Conservation (phyloP, 78 protist genomes). For the Dictyostelium brefeldianum region DNA sequence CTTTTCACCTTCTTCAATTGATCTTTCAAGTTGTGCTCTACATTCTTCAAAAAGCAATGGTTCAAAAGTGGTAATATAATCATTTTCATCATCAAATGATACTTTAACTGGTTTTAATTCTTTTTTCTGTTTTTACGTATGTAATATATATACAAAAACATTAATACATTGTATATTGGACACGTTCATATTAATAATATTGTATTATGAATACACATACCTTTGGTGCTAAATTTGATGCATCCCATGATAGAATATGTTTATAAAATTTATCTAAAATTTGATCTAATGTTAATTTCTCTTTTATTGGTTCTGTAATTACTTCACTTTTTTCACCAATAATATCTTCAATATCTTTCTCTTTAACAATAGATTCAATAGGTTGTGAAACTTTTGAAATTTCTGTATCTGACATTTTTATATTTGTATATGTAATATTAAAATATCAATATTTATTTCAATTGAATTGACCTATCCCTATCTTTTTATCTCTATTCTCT, state of each 20-base stretch:
- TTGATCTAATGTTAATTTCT: slow-evolving; percentile 40
- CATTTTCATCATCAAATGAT: slow-evolving; percentile 43
- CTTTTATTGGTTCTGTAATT: too few relatives aligned
- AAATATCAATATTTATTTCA: neutral
- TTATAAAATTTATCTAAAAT: slow-evolving; percentile 45
- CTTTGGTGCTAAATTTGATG: slow-evolving; percentile 30
- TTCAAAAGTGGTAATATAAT: slow-evolving; percentile 66
- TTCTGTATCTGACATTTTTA: neutral
- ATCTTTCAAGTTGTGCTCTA: slow-evolving; percentile 81
- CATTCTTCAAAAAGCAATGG: slow-evolving; percentile 81
- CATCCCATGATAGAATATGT: slow-evolving; percentile 77
- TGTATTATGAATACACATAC: neutral
- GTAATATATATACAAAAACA: too few relatives aligned
- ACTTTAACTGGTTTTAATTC: slow-evolving; percentile 38
- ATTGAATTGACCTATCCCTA: too few relatives aligned
- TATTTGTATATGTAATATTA: neutral
- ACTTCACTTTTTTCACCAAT: neutral
- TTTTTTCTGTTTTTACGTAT: slow-evolving; percentile 11
- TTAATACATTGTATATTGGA: too few relatives aligned
- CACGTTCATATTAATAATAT: neutral
- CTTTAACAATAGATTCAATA: neutral
- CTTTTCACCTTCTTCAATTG: slow-evolving; percentile 68
- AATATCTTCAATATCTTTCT: neutral
- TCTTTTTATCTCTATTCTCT: too few relatives aligned
- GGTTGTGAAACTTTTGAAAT: too few relatives aligned